These are phyloP conservation scores for Ascomycota sp. DNA, from an alignment of 2,329 filamentous ascomycete genomes.

Conservation along the genomic window DNA sequence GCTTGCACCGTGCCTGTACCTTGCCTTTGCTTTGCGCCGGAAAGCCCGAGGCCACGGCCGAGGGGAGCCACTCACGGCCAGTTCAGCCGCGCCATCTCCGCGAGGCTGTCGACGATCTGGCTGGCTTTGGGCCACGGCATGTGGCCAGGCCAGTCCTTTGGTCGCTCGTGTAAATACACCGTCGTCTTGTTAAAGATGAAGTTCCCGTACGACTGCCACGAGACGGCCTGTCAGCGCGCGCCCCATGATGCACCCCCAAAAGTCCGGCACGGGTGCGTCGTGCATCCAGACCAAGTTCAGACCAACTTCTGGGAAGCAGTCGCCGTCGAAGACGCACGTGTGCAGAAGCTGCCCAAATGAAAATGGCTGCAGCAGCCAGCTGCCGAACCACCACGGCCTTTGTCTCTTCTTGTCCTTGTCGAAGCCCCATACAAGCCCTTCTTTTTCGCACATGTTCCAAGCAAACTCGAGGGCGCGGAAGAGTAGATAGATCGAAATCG, in stretches of 20 bases:
- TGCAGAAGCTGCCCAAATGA: conserved; percentile 59
- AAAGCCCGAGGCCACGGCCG: too few species aligned
- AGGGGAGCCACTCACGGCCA: conserved; percentile 51
- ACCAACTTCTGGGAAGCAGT: conserved; percentile 44
- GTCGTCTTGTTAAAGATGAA: conserved; percentile 51
- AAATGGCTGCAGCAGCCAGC: conserved; percentile 62
- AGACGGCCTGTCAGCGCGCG: background rate
- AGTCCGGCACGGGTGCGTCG: too few species aligned
- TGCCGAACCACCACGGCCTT: conserved; percentile 65
- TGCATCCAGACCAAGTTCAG: background rate
- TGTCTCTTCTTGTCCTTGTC: conserved; percentile 34
- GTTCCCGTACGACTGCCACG: conserved; percentile 12
- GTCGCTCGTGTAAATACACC: conserved; percentile 58
- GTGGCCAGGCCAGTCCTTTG: conserved; percentile 42
- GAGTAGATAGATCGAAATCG: conserved; percentile 61
- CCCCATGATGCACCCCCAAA: background rate
- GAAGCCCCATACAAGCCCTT: conserved; percentile 44
- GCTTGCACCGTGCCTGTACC: conserved; percentile 2
- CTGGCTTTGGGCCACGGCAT: conserved; percentile 56
- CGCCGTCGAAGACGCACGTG: conserved; percentile 56
- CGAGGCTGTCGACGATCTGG: conserved; percentile 63
- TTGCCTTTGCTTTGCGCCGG: too few species aligned
- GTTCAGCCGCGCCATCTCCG: conserved; percentile 56
- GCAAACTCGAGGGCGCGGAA: conserved; percentile 69
- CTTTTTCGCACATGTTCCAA: conserved; percentile 66